A percentile compares a stretch with the other conserved stretches of the same genome.
Conservation (phyloP, 176 grass and related monocot species). For the Echinochloa phyllopogon region DNA sequence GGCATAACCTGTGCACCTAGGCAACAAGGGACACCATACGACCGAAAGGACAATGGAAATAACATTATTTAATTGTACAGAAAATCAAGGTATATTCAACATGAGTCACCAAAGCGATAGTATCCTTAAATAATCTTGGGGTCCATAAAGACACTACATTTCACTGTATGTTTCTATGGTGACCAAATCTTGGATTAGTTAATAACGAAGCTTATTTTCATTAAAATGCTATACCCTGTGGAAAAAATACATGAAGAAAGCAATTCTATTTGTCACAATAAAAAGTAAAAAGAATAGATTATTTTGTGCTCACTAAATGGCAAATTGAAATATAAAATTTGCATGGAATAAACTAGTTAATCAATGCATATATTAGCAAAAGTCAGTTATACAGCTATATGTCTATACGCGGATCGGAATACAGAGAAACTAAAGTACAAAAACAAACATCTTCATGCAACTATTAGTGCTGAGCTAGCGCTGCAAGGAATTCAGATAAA, state of each 20-base stretch:
- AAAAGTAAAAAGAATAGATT: background rate
- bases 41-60: no score
- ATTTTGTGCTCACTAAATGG: background rate
- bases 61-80: background rate
- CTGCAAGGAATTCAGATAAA: background rate
- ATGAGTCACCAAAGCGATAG: background rate
- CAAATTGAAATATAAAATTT: background rate
- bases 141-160: background rate
- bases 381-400: background rate
- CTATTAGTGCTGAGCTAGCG: background rate
- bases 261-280: background rate
- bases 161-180: background rate
- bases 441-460: slow-evolving; percentile 5
- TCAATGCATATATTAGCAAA: background rate
- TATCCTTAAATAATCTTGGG: background rate
- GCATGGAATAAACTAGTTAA: slow-evolving; percentile 1
- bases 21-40: no score
- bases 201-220: background rate
- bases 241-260: background rate
- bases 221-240: background rate
- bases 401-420: background rate
- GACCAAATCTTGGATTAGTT: background rate
- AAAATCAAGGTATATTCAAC: background rate
- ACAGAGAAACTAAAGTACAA: background rate
- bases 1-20: no score